These are phyloP conservation scores for Acrodontium crateriforme DNA, from an alignment of 2,329 filamentous ascomycete species.

Conservation along the genomic window DNA sequence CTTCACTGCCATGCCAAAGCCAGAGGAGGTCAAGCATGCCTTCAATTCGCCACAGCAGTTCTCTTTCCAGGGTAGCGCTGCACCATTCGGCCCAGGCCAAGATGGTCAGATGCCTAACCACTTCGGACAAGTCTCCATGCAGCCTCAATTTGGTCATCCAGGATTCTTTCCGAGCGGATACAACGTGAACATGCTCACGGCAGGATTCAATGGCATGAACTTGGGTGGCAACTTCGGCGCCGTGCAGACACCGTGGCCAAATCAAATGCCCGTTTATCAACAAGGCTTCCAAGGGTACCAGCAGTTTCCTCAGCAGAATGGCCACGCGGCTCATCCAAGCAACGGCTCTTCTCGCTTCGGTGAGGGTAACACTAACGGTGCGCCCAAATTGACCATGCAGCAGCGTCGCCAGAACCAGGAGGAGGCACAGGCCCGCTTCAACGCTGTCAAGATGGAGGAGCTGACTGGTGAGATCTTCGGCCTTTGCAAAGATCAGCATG, in stretches of 20 bases:
- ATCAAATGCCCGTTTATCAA: conserved; percentile 7
- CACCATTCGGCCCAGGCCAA: conserved; percentile 55
- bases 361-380: background rate
- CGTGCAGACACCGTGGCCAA: conserved; percentile 26
- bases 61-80: conserved; percentile 56
- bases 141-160: conserved; percentile 14
- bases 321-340: conserved; percentile 16
- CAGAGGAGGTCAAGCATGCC: conserved; percentile 33
- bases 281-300: conserved; percentile 42
- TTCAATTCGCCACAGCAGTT: conserved; percentile 8
- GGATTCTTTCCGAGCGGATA: conserved; percentile 36
- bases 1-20: conserved; percentile 37
- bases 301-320: conserved; percentile 34
- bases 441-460: conserved; percentile 68
- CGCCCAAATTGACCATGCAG: conserved; percentile 53
- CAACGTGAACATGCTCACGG: conserved; percentile 48
- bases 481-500: conserved; percentile 95
- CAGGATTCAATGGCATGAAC: conserved; percentile 55
- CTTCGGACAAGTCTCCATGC: conserved; percentile 16
- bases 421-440: conserved; percentile 61
- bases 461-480: conserved; percentile 74
- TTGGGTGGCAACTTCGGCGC: conserved; percentile 29
- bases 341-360: conserved; percentile 33
- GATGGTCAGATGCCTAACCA: conserved; percentile 10
- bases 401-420: conserved; percentile 61